Evolutionary conservation across 2,329 filamentous ascomycete genomes (phyloP).

Genomic region (Monosporascus sp.): DNA sequence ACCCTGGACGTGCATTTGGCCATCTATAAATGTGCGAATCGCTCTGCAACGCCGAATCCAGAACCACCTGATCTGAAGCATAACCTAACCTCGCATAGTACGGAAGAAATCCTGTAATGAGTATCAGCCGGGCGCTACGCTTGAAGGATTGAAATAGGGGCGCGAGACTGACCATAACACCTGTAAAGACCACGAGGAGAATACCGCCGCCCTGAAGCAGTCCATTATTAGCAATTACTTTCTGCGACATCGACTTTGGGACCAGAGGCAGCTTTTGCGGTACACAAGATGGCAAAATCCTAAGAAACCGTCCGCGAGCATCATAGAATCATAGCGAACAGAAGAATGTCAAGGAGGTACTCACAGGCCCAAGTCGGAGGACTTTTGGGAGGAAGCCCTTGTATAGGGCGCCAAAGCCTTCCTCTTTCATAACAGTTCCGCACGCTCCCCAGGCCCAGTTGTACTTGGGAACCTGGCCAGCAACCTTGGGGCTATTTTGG

Average conservation of each 20-base stretch:
- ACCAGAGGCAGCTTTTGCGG: no score
- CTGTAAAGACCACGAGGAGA: constrained; percentile 79
- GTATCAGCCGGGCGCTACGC: neutral
- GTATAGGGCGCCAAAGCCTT: constrained; percentile 88
- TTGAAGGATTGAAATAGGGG: neutral
- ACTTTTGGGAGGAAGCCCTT: constrained; percentile 98
- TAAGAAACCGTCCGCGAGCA: neutral
- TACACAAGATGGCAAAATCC: no score
- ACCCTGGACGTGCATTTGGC: constrained; percentile 5
- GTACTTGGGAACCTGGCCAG: constrained; percentile 86
- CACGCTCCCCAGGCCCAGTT: constrained; percentile 96
- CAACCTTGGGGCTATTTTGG: constrained; percentile 82
- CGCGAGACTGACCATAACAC: constrained; percentile 53
- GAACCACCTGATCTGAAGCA: neutral
- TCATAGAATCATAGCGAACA: no score
- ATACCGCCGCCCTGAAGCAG: constrained; percentile 39
- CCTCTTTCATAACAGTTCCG: constrained; percentile 82
- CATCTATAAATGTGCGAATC: constrained; percentile 8
- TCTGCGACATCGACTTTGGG: neutral
- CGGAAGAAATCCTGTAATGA: constrained; percentile 18
- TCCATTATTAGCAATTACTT: neutral
- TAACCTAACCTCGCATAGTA: constrained; percentile 12
- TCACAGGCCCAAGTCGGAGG: constrained; percentile 54
- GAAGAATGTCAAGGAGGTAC: neutral
- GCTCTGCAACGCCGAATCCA: constrained; percentile 1